These are phyloP conservation scores for Coemansia sp. DNA, from an alignment of 192 early-diverging fungal genomes.

Conservation along the genomic window DNA sequence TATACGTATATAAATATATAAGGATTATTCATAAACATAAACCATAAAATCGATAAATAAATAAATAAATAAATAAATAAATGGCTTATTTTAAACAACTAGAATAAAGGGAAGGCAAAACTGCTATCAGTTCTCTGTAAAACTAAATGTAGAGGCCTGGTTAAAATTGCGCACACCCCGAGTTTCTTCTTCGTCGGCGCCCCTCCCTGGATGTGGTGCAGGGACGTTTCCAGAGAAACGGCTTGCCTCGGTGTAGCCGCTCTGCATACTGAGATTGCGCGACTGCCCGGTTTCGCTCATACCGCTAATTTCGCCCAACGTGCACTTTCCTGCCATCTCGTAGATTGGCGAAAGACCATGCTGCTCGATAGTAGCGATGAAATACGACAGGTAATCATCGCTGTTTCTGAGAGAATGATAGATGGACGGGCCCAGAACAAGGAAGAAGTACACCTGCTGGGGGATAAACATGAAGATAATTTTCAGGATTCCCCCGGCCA, in stretches of 20 bases:
- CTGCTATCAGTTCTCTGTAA: not conserved
- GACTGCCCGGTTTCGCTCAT: conserved; percentile 8
- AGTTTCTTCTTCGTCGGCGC: not conserved
- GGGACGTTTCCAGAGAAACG: conserved; percentile 22
- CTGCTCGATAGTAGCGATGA: conserved; percentile 23
- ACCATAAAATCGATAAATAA: not conserved
- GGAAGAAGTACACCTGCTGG: conserved; percentile 42
- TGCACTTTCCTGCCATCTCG: conserved; percentile 32
- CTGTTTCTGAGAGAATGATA: conserved; percentile 19
- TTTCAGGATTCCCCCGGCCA: conserved; percentile 18
- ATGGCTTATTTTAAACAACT: not conserved
- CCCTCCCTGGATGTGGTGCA: not conserved
- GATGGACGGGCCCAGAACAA: conserved; percentile 28
- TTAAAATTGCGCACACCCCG: conserved; percentile 8
- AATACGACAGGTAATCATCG: conserved; percentile 22
- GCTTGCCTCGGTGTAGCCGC: conserved; percentile 10
- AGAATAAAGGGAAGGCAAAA: not conserved
- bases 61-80: not conserved
- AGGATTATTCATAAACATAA: not conserved
- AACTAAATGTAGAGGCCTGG: conserved; percentile 7
- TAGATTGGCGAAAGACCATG: conserved; percentile 35
- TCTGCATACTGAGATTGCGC: conserved; percentile 20
- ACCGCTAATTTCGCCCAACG: conserved; percentile 30
- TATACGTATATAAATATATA: too few species aligned
- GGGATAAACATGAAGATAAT: conserved; percentile 28